Base-by-base conservation (phyloP, 2,329 filamentous ascomycete species). In the Meredithiella fracta region DNA sequence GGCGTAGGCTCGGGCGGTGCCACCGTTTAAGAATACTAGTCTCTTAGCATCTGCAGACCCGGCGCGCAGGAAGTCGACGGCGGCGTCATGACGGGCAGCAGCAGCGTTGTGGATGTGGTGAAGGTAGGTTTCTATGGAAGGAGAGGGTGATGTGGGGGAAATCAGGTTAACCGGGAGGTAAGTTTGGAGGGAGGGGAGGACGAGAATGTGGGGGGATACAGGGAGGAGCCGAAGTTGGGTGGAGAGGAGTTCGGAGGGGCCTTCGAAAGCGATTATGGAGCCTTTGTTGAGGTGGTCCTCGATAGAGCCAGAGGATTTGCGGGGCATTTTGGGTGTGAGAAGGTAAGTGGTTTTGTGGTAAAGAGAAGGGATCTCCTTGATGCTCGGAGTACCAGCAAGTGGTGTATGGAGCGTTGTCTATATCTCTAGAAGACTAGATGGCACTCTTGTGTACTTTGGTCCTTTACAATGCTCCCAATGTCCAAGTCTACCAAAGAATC, bases 181-280 rank as follows among this genome's bases (percentile, higher is more conserved):
- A 34, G 69, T 67, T 58, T 73, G 66, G n/a, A 79, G 60, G 31
- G 67, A 65, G 0, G 79, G 78, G 1, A 83, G 67, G 37, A 81
- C 70, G 23, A 82, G 65, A 38, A 83, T 73, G 57, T 80, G 75
- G 0, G 74, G 66, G 1, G 78, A 82, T 2, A 70, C 72, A 7
- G 80, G 80, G 9, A 83, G 71, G 2, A 83, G 70, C 50, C 73
- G 73, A 40, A 83, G 67, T 61, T 83, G 80, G 2, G 77, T 80
- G 23, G 75, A 73, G 29, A 83, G 70, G 29, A 70, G 67, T 49
- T 80, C 73, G 23, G 66, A 62, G 31, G 76, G 70, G 4, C 80
- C 80, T 62, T 83, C 80, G 56, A 83, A 73, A 59, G 79, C 77
- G 54, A 83, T 70, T 54, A 83, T 66, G 62, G 71, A 76, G 50